Base-by-base conservation (phyloP, 2,329 filamentous ascomycete species). In the Diaporthe vexans region DNA sequence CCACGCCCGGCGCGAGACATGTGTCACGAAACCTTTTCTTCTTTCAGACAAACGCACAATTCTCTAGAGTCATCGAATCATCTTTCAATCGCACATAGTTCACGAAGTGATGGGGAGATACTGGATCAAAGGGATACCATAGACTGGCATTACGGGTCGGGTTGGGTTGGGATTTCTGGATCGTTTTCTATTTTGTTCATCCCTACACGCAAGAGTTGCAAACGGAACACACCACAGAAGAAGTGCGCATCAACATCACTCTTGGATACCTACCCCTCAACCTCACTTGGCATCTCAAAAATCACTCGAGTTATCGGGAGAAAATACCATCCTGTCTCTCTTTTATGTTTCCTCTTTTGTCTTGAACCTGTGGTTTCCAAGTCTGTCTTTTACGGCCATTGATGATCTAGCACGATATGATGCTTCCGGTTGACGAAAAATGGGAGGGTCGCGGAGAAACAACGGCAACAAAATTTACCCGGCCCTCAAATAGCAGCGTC, bases 391-490 rank as follows among this genome's bases (percentile, higher is more conserved):
- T 63, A 65, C 37, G 71, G 68, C 54, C 29, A 46, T 67, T 73
- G 65, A 75, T 71, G 71, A 71, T 48, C 46, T 68, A 67, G 59
- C 63, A 73, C 51, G 57, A 71, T 52, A 71, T 69, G 74, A 74
- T 70, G 57, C 70, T 63, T 54, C 37, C 37, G 70, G 58, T 71
- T 71, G 58, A 75, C 58, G 74, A 74, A 72, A 59, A 59, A 59
- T 58, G 48, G 37, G 65, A 37, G 48, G 17, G 21, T 29, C 57
- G 40, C 33, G 48, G 59, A 37, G 52, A 43, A 33, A 43, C 40
- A 8, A 61, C 43, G 26, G 43, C 56, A 54, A 40, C 46, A 54
- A 37, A 37, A 37, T 43, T 21, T 19, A 33, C 70, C 48, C 35
- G 40, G 21, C 63, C n/a, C 63, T 33, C n/a, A 63, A 37, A 13